Evolutionary conservation across 2,329 filamentous ascomycete species (phyloP).

Genomic region (Colletotrichum sp.): DNA sequence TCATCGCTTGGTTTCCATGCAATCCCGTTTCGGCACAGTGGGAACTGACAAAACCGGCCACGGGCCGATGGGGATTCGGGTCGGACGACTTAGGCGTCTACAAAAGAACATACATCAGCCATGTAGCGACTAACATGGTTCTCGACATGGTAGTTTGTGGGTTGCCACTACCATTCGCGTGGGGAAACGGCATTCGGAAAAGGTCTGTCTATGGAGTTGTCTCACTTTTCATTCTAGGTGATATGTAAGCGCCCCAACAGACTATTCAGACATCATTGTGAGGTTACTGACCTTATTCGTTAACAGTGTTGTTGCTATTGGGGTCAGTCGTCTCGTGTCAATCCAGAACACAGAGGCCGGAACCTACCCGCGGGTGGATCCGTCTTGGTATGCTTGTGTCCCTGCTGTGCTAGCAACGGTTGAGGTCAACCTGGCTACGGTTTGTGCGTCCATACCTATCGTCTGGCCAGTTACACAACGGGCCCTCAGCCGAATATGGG

Average conservation of each 20-base stretch:
- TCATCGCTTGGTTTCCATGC: not conserved
- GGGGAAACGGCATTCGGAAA: not conserved
- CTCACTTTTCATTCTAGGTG: not conserved
- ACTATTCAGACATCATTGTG: not conserved
- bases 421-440: not conserved
- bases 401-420: not conserved
- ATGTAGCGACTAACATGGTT: not conserved
- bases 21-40: not conserved
- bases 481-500: not conserved
- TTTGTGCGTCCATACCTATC: not conserved
- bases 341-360: not conserved
- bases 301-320: not conserved
- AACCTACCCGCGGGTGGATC: not conserved
- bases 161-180: not conserved
- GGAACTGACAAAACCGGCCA: not conserved
- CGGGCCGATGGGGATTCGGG: not conserved
- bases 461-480: not conserved
- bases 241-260: not conserved
- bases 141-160: not conserved
- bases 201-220: not conserved
- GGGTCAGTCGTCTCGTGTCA: not conserved
- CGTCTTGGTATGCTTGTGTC: not conserved
- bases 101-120: not conserved
- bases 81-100: not conserved
- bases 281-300: not conserved